A percentile compares a stretch with the other conserved stretches of the same genome.
Conservation (phyloP, 768 basidiomycete genomes). For the Naganishia vishniacii region DNA sequence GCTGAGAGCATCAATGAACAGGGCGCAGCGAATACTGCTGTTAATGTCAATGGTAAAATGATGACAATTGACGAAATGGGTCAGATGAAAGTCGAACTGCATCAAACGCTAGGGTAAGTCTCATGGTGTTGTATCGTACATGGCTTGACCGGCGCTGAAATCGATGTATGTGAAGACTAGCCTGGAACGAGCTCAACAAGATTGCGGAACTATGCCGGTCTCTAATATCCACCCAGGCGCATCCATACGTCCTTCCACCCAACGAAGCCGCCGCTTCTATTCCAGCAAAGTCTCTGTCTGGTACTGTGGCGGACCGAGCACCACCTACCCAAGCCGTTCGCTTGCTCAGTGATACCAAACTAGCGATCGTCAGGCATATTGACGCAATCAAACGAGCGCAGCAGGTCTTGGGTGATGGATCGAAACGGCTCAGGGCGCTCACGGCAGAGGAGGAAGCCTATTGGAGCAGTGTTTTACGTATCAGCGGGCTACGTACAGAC, state of each 20-base stretch:
- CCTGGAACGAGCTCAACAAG: constrained; percentile 26
- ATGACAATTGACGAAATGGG: constrained; percentile 25
- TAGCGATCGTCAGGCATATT: constrained; percentile 4
- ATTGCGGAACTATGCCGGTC: constrained; percentile 23
- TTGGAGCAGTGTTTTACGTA: constrained; percentile 5
- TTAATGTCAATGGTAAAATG: constrained; percentile 5
- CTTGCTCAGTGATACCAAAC: not conserved
- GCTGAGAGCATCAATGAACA: not conserved
- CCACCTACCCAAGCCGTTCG: constrained; percentile 6
- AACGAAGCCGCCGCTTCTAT: constrained; percentile 11
- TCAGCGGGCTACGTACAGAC: not conserved
- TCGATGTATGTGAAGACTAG: constrained; percentile 15
- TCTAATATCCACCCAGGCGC: constrained; percentile 10
- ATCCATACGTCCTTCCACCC: constrained; percentile 18
- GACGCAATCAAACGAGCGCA: constrained; percentile 7
- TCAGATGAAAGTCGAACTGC: constrained; percentile 20
- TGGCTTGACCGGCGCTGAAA: too few species aligned
- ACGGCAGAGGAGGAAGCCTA: not conserved
- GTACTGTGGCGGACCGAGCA: not conserved
- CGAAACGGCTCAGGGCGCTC: not conserved
- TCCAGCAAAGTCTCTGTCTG: constrained; percentile 18
- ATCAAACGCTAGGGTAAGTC: constrained; percentile 11
- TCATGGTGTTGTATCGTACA: too few species aligned
- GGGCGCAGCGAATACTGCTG: not conserved
- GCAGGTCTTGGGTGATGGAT: not conserved